Conservation (phyloP, 129 eudicot genomes). For the Artemisia tridentata region DNA sequence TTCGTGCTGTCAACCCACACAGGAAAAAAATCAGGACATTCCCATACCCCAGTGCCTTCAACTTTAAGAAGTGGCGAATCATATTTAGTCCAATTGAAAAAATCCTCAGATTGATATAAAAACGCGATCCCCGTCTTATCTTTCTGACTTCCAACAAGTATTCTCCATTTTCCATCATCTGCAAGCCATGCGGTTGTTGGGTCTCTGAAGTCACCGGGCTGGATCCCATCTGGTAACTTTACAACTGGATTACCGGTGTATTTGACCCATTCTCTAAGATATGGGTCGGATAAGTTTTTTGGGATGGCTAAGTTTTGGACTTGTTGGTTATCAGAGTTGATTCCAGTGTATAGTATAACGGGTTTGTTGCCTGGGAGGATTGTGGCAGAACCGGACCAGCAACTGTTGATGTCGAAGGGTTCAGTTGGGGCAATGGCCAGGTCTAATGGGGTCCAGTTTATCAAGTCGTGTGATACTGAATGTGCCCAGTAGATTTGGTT, state of each 20-base stretch:
- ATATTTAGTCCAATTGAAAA: constrained; percentile 40
- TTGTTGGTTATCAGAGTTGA: constrained; percentile 36
- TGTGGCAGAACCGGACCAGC: constrained; percentile 71
- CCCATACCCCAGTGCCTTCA: constrained; percentile 51
- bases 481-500: constrained; percentile 59
- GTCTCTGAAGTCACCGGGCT: constrained; percentile 44
- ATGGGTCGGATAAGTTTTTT: constrained; percentile 52
- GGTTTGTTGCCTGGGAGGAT: constrained; percentile 54
- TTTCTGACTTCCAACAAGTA: constrained; percentile 42
- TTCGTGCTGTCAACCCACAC: constrained; percentile 32
- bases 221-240: constrained; percentile 29
- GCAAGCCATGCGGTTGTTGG: constrained; percentile 74
- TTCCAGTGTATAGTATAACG: constrained; percentile 62
- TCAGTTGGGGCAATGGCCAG: constrained; percentile 45
- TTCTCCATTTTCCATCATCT: constrained; percentile 48
- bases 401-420: constrained; percentile 52
- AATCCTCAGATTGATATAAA: constrained; percentile 50
- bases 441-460: constrained; percentile 52
- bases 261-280: constrained; percentile 60
- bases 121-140: constrained; percentile 38
- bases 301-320: constrained; percentile 67
- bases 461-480: constrained; percentile 54
- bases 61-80: constrained; percentile 36
- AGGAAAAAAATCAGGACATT: constrained; percentile 72
- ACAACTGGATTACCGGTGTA: constrained; percentile 48